Conservation (phyloP, 352 stramenopile genomes). For the Phytophthora ramorum region DNA sequence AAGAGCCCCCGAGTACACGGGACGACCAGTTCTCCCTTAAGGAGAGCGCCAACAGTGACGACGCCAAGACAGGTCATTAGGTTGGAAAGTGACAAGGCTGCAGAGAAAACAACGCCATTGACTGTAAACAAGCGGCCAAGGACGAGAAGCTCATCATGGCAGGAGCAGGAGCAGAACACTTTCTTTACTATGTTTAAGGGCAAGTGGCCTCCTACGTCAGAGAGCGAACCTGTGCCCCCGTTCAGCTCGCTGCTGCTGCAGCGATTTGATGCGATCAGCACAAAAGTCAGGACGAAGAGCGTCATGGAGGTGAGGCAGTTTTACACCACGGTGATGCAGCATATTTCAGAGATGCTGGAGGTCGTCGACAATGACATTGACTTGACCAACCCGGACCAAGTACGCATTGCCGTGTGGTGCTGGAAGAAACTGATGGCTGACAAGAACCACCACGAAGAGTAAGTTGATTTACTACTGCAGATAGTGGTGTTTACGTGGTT, state of each 20-base stretch:
- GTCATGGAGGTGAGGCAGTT: conserved; percentile 68
- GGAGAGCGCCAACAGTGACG: conserved; percentile 8
- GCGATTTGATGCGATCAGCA: conserved; percentile 69
- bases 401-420: conserved; percentile 79
- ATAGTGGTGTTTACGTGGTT: neutral
- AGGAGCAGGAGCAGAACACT: conserved; percentile 62
- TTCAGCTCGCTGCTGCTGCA: conserved; percentile 60
- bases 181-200: conserved; percentile 78
- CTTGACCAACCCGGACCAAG: conserved; percentile 67
- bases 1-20: conserved; percentile 25
- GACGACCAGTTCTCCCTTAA: conserved; percentile 22
- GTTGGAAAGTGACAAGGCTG: conserved; percentile 8
- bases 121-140: conserved; percentile 29
- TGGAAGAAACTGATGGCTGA: conserved; percentile 70
- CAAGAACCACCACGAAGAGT: conserved; percentile 49
- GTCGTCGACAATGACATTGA: conserved; percentile 66
- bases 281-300: conserved; percentile 67
- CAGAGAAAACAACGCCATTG: conserved; percentile 12
- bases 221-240: conserved; percentile 18
- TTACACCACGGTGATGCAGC: conserved; percentile 59
- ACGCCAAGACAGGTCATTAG: conserved; percentile 19
- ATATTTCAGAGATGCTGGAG: conserved; percentile 53
- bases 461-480: conserved; percentile 12
- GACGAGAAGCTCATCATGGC: conserved; percentile 47
- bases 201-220: conserved; percentile 55